Percentiles rank a stretch among this genome's conserved stretches.
Evolutionary conservation across 1,139 yeast species (phyloP).

Genomic region (Debaryomyces sp.): DNA sequence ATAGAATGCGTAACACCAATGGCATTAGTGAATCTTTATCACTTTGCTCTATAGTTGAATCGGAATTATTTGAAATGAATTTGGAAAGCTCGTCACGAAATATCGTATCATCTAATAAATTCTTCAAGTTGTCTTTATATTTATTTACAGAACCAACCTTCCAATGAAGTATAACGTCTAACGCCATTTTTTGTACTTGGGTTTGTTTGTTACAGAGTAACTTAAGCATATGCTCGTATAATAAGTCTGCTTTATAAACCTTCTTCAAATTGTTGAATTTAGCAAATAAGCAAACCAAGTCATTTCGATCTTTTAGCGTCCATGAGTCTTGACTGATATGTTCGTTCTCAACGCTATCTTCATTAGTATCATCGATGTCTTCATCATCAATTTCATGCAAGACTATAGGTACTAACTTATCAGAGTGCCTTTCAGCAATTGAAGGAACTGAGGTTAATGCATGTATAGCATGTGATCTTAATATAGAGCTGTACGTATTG

Average conservation of each 20-base stretch:
- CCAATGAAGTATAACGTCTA: conserved; percentile 71
- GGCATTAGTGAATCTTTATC: conserved; percentile 71
- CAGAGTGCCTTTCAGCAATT: conserved; percentile 66
- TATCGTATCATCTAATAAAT: conserved; percentile 77
- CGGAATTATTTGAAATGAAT: conserved; percentile 56
- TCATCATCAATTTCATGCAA: conserved; percentile 35
- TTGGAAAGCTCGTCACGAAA: conserved; percentile 83
- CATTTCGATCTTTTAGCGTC: conserved; percentile 64
- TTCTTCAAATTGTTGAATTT: conserved; percentile 66
- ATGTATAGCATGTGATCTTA: conserved; percentile 52
- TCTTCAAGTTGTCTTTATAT: conserved; percentile 72
- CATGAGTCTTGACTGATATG: conserved; percentile 33
- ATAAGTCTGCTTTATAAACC: conserved; percentile 51
- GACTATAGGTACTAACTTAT: conserved; percentile 57
- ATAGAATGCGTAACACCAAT: conserved; percentile 72
- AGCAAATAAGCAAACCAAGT: conserved; percentile 63
- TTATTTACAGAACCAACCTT: conserved; percentile 59
- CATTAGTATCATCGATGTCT: conserved; percentile 24
- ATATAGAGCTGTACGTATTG: conserved; percentile 31
- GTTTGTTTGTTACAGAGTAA: conserved; percentile 65
- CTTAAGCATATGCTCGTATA: conserved; percentile 55
- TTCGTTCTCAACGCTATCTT: not conserved
- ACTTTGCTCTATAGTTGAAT: conserved; percentile 55
- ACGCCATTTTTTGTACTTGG: conserved; percentile 71
- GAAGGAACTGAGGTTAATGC: conserved; percentile 58